Conservation (phyloP, 129 eudicot genomes). For the Oenanthe sinensis region DNA sequence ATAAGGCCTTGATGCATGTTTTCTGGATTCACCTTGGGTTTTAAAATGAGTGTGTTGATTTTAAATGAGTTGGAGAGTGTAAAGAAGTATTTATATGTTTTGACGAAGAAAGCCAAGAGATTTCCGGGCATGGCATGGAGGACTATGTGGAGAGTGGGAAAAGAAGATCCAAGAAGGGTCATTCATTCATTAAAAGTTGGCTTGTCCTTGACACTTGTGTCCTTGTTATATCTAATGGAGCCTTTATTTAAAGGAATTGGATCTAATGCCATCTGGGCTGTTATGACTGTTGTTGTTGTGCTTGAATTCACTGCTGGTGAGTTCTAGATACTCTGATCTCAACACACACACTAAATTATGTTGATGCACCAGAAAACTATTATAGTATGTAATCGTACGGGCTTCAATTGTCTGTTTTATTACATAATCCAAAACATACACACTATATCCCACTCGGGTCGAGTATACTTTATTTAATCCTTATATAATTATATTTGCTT, state of each 20-base stretch:
- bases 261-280: slow-evolving; percentile 85
- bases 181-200: slow-evolving; percentile 86
- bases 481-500: not conserved
- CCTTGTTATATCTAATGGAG: slow-evolving; percentile 62
- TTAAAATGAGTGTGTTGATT: not conserved
- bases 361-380: not conserved
- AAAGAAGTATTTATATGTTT: not conserved
- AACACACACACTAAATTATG: not conserved
- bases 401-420: not conserved
- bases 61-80: slow-evolving; percentile 2
- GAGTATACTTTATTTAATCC: too few relatives aligned
- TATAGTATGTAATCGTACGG: not conserved
- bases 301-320: slow-evolving; percentile 94
- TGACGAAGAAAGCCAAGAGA: slow-evolving; percentile 24
- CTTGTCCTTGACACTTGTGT: slow-evolving; percentile 65
- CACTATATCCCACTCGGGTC: too few relatives aligned
- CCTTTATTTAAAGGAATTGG: slow-evolving; percentile 69
- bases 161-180: slow-evolving; percentile 78
- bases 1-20: not conserved
- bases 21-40: not conserved
- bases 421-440: too few relatives aligned
- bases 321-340: not conserved
- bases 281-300: slow-evolving; percentile 92
- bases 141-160: slow-evolving; percentile 50
- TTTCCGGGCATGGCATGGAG: slow-evolving; percentile 27